Percentiles rank a stretch among this genome's conserved stretches.
Conservation (phyloP, 257 asterid genomes). For the Scutellaria minor region DNA sequence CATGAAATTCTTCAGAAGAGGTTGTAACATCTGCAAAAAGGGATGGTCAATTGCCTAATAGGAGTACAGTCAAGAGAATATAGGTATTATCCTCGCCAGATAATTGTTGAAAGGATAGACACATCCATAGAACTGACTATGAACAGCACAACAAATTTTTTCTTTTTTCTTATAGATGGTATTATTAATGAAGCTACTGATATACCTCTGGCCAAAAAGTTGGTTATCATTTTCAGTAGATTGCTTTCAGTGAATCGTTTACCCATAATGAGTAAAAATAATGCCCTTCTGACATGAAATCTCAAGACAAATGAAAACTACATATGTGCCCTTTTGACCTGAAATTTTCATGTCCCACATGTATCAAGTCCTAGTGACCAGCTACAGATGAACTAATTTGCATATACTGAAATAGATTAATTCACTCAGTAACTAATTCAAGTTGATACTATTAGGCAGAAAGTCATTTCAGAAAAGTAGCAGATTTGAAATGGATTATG, state of each 20-base stretch:
- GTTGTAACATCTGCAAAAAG: constrained; percentile 60
- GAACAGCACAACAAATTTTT: neutral
- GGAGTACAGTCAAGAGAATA: constrained; percentile 18
- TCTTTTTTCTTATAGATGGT: neutral
- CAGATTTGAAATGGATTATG: constrained; percentile 12
- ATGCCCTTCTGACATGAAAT: neutral
- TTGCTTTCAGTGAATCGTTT: neutral
- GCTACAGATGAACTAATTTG: neutral
- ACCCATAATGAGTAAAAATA: neutral
- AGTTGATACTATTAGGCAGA: neutral
- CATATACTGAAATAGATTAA: neutral
- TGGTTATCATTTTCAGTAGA: neutral
- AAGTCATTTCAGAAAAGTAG: constrained; percentile 18
- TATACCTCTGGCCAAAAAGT: constrained; percentile 8
- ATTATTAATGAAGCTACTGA: neutral
- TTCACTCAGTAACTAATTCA: constrained; percentile 10
- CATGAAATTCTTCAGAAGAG: constrained; percentile 72
- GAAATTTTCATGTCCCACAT: neutral
- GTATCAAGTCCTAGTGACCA: neutral
- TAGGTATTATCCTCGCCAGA: neutral
- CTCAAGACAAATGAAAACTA: neutral
- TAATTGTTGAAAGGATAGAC: constrained; percentile 3
- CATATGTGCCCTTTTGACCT: neutral
- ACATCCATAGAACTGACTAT: constrained; percentile 16
- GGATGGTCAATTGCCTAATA: constrained; percentile 20